Evolutionary conservation across 2,329 filamentous ascomycete genomes (phyloP).

Genomic region (Monilinia laxa): DNA sequence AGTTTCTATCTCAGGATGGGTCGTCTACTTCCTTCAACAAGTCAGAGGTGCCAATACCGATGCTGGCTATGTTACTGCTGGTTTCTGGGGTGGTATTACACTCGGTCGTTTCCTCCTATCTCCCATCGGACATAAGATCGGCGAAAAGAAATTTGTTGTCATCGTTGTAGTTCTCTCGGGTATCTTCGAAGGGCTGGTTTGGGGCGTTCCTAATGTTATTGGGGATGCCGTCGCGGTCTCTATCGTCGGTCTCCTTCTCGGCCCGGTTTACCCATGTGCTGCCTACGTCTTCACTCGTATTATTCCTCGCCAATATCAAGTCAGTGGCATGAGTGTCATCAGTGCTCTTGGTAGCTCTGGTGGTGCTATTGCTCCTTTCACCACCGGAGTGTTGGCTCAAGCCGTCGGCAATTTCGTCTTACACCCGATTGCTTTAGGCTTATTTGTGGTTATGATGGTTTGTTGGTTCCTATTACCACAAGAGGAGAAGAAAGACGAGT

Average conservation of each 20-base stretch:
- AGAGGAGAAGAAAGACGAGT: conserved; percentile 60
- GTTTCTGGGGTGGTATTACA: conserved; percentile 73
- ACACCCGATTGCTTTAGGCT: conserved; percentile 59
- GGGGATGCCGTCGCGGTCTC: conserved; percentile 66
- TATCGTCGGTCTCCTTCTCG: conserved; percentile 72
- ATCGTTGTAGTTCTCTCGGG: conserved; percentile 59
- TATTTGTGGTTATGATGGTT: conserved; percentile 63
- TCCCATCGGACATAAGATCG: conserved; percentile 62
- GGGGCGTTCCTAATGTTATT: conserved; percentile 74
- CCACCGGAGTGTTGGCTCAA: conserved; percentile 50
- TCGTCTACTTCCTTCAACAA: conserved; percentile 79
- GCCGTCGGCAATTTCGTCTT: conserved; percentile 49
- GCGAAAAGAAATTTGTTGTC: conserved; percentile 70
- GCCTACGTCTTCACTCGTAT: conserved; percentile 61
- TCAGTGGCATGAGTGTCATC: conserved; percentile 66
- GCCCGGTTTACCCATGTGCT: conserved; percentile 76
- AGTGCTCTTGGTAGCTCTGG: conserved; percentile 68
- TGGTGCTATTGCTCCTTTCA: conserved; percentile 60
- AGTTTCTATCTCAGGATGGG: conserved; percentile 82
- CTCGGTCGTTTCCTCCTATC: conserved; percentile 71
- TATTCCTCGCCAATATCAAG: conserved; percentile 58
- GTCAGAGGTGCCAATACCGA: conserved; percentile 67
- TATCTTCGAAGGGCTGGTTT: conserved; percentile 72
- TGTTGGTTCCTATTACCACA: conserved; percentile 63
- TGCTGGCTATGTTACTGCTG: conserved; percentile 77